Evolutionary conservation across 495 filamentous ascomycete species (phyloP), one percentile per base, ranked within the genome.

Genomic region (Beverwykella pulmonaria): DNA sequence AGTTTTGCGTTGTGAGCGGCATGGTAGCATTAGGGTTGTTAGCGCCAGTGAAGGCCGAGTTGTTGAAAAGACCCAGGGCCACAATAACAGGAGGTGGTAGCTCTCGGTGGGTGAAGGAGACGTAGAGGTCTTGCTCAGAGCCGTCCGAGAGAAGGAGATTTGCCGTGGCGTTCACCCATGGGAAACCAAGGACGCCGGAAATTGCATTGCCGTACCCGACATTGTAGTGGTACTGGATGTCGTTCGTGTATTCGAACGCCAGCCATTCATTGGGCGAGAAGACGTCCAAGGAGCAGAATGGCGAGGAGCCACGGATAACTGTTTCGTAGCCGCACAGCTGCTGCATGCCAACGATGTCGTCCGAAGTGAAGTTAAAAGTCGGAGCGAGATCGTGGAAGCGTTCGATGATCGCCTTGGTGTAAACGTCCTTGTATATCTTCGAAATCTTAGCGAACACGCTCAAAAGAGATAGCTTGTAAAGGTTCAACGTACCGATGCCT

Each of bases 31-130:
- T 83, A 60, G 79, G 75, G 34, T 67, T 44, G 53, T 75, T 75
- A n/a, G 72, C 70, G 36, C 79, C 80, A 5, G 75, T 70, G 64
- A 75, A 79, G 1, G 67, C 79, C 19, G 79, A 79, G 57, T 82
- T 82, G 70, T 83, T 82, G 74, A 82, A 82, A 5, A 83, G 68
- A 10, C 81, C 81, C 69, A 83, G 71, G 26, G 80, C 79, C 0
- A 82, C 79, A 6, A 79, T 69, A 8, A 83, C 79, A 44, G 77
- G 78, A 10, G 80, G 80, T 26, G 78, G 79, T 9, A 82, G 64
- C 69, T 83, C 80, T 9, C 81, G 79, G 67, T 83, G 81, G 0
- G 80, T 83, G 73, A 82, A 83, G 56, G 78, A 81, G 25, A 79
- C 72, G 53, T 78, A 82, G 22, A 82, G 62, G 58, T 82, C 80